Evolutionary conservation across 768 basidiomycete genomes (phyloP).

Genomic region (Paxillus ammoniavirescens): DNA sequence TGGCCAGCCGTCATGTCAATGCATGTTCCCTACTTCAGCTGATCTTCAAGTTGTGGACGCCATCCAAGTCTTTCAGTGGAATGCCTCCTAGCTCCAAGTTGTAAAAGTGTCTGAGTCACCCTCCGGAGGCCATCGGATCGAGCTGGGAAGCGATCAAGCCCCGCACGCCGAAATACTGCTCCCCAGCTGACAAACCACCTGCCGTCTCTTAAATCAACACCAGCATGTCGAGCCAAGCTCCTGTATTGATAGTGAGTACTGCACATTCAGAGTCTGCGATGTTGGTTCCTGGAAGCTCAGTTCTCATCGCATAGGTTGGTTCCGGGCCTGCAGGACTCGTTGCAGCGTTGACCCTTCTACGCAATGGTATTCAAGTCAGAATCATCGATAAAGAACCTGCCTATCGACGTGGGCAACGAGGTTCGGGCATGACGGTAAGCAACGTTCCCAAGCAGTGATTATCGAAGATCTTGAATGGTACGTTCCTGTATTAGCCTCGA

Average conservation of each 20-base stretch:
- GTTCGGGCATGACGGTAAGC: slow-evolving; percentile 36
- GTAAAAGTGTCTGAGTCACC: too few relatives aligned
- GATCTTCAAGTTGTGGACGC: too few relatives aligned
- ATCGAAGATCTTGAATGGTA: not conserved
- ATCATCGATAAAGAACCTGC: slow-evolving; percentile 13
- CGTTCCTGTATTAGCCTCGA: slow-evolving; percentile 32
- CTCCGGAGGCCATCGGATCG: too few relatives aligned
- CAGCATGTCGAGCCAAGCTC: not conserved
- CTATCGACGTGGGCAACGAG: slow-evolving; percentile 38
- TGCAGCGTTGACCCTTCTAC: slow-evolving; percentile 37
- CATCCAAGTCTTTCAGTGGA: too few relatives aligned
- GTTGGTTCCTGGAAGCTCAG: not conserved
- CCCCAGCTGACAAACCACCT: too few relatives aligned
- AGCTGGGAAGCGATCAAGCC: too few relatives aligned
- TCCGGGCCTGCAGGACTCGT: slow-evolving; percentile 48
- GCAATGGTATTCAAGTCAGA: slow-evolving; percentile 23
- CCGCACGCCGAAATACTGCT: too few relatives aligned
- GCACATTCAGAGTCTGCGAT: not conserved
- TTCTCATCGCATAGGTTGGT: slow-evolving; percentile 38
- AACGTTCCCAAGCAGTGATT: not conserved
- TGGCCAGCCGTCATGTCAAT: too few relatives aligned
- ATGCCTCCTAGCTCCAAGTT: too few relatives aligned
- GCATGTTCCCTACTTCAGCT: too few relatives aligned
- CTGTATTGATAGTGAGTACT: not conserved
- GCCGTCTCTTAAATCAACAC: not conserved